Conservation (phyloP, 257 asterid genomes). For the Eucommia ulmoides region DNA sequence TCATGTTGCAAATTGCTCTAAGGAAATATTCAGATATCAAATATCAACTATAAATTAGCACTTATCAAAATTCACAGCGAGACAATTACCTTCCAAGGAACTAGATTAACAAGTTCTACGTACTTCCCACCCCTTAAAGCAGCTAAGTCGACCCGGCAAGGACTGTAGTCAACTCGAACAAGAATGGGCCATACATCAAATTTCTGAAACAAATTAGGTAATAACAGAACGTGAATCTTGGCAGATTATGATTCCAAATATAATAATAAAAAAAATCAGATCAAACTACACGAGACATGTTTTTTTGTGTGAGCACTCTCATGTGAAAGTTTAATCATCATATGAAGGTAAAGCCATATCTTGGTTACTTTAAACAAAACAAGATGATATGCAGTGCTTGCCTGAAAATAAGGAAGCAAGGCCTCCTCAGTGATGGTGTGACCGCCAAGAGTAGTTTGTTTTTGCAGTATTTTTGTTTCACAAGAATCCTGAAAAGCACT, state of each 20-base stretch:
- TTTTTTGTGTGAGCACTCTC: too few relatives aligned
- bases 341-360: conserved; percentile 2
- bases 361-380: background rate
- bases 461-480: conserved; percentile 33
- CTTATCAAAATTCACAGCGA: too few relatives aligned
- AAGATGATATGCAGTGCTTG: conserved; percentile 18
- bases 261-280: too few relatives aligned
- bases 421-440: conserved; percentile 57
- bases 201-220: conserved; percentile 58
- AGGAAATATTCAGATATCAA: too few relatives aligned
- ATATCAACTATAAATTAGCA: too few relatives aligned
- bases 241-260: too few relatives aligned
- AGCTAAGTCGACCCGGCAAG: conserved; percentile 79
- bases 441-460: conserved; percentile 27
- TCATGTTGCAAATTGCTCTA: too few relatives aligned
- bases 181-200: conserved; percentile 76
- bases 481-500: conserved; percentile 23
- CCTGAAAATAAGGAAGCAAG: conserved; percentile 93
- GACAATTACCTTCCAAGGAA: conserved; percentile 88
- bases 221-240: too few relatives aligned
- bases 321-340: conserved; percentile 2
- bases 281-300: too few relatives aligned
- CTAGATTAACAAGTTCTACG: conserved; percentile 90
- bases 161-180: conserved; percentile 86
- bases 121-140: conserved; percentile 93